These are phyloP conservation scores for Mucor plumbeus DNA, from an alignment of 371 early-diverging fungal species.

Conservation along the genomic window DNA sequence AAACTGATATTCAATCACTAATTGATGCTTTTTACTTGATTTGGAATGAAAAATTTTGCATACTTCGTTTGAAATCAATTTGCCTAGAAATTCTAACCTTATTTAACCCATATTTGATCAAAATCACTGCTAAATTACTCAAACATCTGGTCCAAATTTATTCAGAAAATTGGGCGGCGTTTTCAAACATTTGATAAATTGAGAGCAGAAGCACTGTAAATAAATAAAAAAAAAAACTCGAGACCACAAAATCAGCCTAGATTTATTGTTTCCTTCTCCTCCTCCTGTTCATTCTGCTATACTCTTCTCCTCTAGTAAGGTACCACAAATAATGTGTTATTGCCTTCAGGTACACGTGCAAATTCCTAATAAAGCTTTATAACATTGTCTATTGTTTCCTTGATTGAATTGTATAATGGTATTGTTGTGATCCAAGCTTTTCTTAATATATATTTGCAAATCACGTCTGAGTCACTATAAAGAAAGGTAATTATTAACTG, in stretches of 20 bases:
- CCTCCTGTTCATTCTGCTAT: too few species aligned
- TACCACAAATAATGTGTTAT: not conserved
- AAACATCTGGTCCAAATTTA: too few species aligned
- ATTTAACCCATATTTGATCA: too few species aligned
- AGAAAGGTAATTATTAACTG: too few species aligned
- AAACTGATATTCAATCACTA: conserved; percentile 3
- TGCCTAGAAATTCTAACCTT: too few species aligned
- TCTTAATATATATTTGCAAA: not conserved
- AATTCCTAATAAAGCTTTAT: conserved; percentile 1
- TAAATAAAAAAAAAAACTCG: too few species aligned
- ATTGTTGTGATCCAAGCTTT: not conserved
- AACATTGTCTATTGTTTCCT: conserved; percentile 2
- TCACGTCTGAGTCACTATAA: not conserved
- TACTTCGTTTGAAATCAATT: too few species aligned
- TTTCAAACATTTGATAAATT: too few species aligned
- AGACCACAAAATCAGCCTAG: not conserved
- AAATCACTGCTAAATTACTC: too few species aligned
- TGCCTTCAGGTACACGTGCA: conserved; percentile 2
- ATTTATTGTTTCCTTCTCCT: not conserved
- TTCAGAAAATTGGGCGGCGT: too few species aligned
- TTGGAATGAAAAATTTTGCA: not conserved
- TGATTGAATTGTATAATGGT: not conserved
- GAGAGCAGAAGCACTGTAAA: too few species aligned
- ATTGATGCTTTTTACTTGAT: conserved; percentile 4
- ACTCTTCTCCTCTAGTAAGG: not conserved